These are phyloP conservation scores for Bipolaris oryzae DNA, from an alignment of 2,329 filamentous ascomycete species.

Conservation along the genomic window DNA sequence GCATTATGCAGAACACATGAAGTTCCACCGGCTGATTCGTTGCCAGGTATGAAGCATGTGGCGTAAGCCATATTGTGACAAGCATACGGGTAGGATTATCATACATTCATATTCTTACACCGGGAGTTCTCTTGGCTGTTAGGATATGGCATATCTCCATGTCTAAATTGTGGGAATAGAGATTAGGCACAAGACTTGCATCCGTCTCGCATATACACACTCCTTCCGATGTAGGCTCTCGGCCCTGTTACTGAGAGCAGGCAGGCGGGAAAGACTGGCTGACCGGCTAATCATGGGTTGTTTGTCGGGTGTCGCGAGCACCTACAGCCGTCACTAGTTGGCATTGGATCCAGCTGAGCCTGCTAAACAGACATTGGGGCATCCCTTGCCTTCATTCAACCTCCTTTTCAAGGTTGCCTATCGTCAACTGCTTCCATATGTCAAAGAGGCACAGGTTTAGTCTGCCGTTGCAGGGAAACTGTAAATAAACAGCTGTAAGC, in stretches of 20 bases:
- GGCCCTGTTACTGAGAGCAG: not conserved
- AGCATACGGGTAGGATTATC: not conserved
- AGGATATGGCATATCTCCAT: not conserved
- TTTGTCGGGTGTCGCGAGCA: not conserved
- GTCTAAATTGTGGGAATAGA: not conserved
- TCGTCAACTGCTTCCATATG: not conserved
- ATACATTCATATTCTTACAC: not conserved
- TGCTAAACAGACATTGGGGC: not conserved
- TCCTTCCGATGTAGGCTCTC: not conserved
- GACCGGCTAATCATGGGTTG: slow-evolving; percentile 23
- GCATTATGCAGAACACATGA: not conserved
- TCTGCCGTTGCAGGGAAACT: not conserved
- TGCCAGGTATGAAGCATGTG: not conserved
- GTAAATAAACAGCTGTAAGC: not conserved
- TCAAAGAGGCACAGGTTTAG: not conserved
- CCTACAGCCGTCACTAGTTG: not conserved
- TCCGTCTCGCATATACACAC: not conserved
- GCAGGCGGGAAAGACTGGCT: slow-evolving; percentile 8
- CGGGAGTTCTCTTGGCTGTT: slow-evolving; percentile 3
- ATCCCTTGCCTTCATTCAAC: too few relatives aligned
- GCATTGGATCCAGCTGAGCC: not conserved
- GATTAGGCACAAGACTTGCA: not conserved
- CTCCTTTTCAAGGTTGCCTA: not conserved
- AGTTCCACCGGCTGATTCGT: too few relatives aligned
- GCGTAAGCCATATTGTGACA: not conserved